Base-by-base conservation (phyloP, 2,329 filamentous ascomycete genomes). In the Polytolypa hystricis region DNA sequence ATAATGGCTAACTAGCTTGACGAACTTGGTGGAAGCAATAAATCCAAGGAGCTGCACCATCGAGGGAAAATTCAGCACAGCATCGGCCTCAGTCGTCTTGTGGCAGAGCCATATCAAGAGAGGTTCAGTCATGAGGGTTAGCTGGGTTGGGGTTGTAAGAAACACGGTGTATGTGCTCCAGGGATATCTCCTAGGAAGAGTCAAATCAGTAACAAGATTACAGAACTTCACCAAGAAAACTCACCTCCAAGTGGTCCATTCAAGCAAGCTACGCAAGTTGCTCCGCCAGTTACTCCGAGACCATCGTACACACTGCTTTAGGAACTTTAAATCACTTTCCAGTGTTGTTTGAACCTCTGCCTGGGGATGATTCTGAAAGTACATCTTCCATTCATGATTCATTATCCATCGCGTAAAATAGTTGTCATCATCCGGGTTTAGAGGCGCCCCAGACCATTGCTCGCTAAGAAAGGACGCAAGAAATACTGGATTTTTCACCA, bases 371-470 rank as follows among this genome's bases (percentile, higher is more conserved):
- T 89, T 89, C 62, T 93, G 85, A 55, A 93, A 80, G 70, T 81
- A 84, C 11, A 84, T 91, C 62, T 85, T 82, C 80, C 82, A 87
- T 47, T 77, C 70, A 62, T 89, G 78, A 45, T 74, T 79, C 47
- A 91, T 84, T 44, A 93, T 68, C 84, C 84, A 93, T 40, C 85
- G 75, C 4, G 85, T 91, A 47, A 93, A 81, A 63, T 91, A 93
- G 62, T 93, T 93, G 68, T 93, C 85, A 59, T 93, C 85, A 61
- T 93, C 85, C 21, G 84, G 83, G 52, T 93, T 91, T 40, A 93
- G 70, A 49, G 82, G 84, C 47, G 77, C 74, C 34, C 77, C 71
- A 33, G 50, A 50, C 52, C 67, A 64, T 81, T 81, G 87, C 47
- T 77, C 79, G 82, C 81, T 52, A 80, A 83, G 66, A 93, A 93